Evolutionary conservation across 257 asterid genomes (phyloP).

Genomic region (Misopates orontium): DNA sequence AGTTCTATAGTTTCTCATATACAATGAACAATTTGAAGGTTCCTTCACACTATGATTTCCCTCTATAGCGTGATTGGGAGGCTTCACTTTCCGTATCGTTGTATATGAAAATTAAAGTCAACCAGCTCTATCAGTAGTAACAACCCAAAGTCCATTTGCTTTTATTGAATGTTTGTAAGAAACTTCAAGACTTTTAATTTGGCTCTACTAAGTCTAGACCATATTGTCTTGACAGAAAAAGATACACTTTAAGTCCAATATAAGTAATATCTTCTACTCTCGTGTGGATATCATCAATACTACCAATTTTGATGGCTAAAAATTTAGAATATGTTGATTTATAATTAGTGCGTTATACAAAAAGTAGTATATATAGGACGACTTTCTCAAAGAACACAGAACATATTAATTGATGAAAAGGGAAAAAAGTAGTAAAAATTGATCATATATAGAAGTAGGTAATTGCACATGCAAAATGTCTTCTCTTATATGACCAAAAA

Average conservation of each 20-base stretch:
- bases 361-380: too few relatives aligned
- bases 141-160: not conserved
- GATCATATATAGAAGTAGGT: slow-evolving; percentile 21
- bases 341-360: too few relatives aligned
- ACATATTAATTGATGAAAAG: not conserved
- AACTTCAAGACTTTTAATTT: not conserved
- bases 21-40: slow-evolving; percentile 17
- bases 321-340: too few relatives aligned
- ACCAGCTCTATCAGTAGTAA: not conserved
- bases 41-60: not conserved
- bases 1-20: slow-evolving; percentile 1
- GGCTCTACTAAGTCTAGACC: too few relatives aligned
- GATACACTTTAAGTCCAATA: too few relatives aligned
- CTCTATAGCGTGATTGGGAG: not conserved
- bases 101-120: not conserved
- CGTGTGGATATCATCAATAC: too few relatives aligned
- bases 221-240: too few relatives aligned
- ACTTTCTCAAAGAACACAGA: too few relatives aligned
- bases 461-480: slow-evolving; percentile 39
- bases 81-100: not conserved
- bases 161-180: not conserved
- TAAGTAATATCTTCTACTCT: too few relatives aligned
- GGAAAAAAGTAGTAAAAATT: not conserved
- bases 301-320: too few relatives aligned
- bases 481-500: slow-evolving; percentile 34